These are phyloP conservation scores for Colletotrichum graminicola DNA, from an alignment of 2,329 filamentous ascomycete genomes.

Conservation along the genomic window DNA sequence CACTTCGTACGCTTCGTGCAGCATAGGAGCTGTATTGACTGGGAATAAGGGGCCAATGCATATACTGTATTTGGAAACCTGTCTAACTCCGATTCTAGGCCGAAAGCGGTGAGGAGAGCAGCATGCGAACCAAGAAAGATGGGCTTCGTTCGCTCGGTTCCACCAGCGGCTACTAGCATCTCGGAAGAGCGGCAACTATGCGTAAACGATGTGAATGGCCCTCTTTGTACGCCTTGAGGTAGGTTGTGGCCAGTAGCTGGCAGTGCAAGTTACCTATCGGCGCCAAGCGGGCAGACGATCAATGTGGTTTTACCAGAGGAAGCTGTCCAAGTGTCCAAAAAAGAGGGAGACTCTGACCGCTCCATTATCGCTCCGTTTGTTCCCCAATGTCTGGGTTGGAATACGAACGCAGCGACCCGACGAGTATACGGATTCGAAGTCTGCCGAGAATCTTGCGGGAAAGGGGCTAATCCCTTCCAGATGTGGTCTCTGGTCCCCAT, in stretches of 20 bases:
- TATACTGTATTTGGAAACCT: neutral
- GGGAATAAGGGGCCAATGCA: neutral
- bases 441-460: neutral
- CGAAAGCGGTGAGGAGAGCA: conserved; percentile 27
- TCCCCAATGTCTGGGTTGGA: neutral
- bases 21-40: neutral
- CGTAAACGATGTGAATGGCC: conserved; percentile 11
- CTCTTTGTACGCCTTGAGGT: conserved; percentile 6
- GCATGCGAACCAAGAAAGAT: neutral
- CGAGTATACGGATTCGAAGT: conserved; percentile 14
- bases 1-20: conserved; percentile 1
- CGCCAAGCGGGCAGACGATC: neutral
- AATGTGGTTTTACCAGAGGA: neutral
- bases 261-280: neutral
- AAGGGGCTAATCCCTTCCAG: neutral
- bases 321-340: neutral
- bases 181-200: conserved; percentile 19
- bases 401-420: conserved; percentile 14
- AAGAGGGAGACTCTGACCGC: conserved; percentile 5
- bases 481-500: neutral
- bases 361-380: no score
- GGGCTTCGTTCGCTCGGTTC: neutral
- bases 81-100: neutral
- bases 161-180: conserved; percentile 25
- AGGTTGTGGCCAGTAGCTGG: conserved; percentile 4